Base-by-base conservation (phyloP, 2,329 filamentous ascomycete genomes). In the Botrytis cinerea region DNA sequence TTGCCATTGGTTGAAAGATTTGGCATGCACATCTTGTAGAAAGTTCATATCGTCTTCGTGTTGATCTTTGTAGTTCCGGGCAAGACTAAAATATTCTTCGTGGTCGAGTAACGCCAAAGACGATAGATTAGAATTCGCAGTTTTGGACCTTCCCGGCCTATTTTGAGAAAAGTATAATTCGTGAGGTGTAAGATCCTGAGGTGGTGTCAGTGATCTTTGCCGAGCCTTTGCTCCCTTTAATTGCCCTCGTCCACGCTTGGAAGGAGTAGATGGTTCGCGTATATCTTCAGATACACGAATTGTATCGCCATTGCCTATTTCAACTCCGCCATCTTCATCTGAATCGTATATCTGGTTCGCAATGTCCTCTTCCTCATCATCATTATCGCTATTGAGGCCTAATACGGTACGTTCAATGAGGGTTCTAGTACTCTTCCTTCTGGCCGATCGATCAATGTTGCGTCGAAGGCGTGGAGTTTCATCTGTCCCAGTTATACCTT, bases 101-200 rank as follows among this genome's bases (percentile, higher is more conserved):
- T 98, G 95, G 1, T 93, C 94, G 73, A 98, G 89, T 18, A 97
- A 85, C 6, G 89, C 86, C 48, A 97, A 85, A 7, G 91, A 90
- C 0, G 91, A 87, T 8, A 98, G 86, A 0, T 90, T 97, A 77
- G 96, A 96, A 80, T 93, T 92, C 1, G 95, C 98, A 0, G 95
- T 97, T 82, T 95, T 95, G 62, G 89, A 86, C 6, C 90, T 88
- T 2, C 93, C 94, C 0, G 93, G 90, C 66, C 93, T 91, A 81
- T 97, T 98, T 80, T 98, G 93, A 80, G 92, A 93, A 82, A 99
- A 98, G 84, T 97, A 99, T 77, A 92, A 89, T 82, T 98, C 96
- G 80, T 98, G 93, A 0, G 95, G 87, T 8, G 95, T 93, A 2
- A 98, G 87, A 78, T 97, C 89, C 70, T 90, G 88, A 28, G 95